Evolutionary conservation across 2,329 filamentous ascomycete genomes (phyloP).

Genomic region (Diatrype stigma): DNA sequence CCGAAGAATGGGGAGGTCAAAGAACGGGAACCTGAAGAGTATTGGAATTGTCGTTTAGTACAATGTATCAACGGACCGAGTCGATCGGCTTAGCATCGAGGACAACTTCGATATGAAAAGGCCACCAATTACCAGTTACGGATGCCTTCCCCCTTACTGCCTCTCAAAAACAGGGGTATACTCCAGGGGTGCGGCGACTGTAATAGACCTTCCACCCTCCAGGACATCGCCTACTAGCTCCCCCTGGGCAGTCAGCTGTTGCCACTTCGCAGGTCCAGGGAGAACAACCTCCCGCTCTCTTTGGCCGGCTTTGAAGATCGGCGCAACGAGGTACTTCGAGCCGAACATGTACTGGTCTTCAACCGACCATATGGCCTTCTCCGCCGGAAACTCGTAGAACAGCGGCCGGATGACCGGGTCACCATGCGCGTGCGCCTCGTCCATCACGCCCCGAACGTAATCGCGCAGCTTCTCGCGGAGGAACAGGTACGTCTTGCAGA

Average conservation of each 20-base stretch:
- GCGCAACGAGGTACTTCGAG: conserved; percentile 52
- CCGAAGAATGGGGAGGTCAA: too few species aligned
- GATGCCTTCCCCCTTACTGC: not conserved
- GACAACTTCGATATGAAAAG: too few species aligned
- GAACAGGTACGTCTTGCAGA: conserved; percentile 55
- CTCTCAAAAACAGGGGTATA: conserved; percentile 16
- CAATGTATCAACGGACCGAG: too few species aligned
- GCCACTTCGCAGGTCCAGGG: conserved; percentile 10
- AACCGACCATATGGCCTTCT: conserved; percentile 50
- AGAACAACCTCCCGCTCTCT: conserved; percentile 9
- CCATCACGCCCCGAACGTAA: conserved; percentile 57
- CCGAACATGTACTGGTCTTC: conserved; percentile 64
- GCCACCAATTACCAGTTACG: not conserved
- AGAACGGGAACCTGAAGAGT: too few species aligned
- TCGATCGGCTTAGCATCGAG: too few species aligned
- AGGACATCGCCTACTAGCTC: conserved; percentile 6
- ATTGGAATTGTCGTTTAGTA: too few species aligned
- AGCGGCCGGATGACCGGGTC: conserved; percentile 57
- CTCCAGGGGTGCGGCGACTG: conserved; percentile 8
- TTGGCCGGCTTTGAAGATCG: conserved; percentile 48
- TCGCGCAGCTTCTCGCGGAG: conserved; percentile 54
- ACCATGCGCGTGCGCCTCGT: conserved; percentile 54
- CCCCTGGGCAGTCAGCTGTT: conserved; percentile 6
- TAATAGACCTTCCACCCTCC: conserved; percentile 1
- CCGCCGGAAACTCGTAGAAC: conserved; percentile 61